Base-by-base conservation (phyloP, 2,329 filamentous ascomycete species). In the Penicillium janthinellum region DNA sequence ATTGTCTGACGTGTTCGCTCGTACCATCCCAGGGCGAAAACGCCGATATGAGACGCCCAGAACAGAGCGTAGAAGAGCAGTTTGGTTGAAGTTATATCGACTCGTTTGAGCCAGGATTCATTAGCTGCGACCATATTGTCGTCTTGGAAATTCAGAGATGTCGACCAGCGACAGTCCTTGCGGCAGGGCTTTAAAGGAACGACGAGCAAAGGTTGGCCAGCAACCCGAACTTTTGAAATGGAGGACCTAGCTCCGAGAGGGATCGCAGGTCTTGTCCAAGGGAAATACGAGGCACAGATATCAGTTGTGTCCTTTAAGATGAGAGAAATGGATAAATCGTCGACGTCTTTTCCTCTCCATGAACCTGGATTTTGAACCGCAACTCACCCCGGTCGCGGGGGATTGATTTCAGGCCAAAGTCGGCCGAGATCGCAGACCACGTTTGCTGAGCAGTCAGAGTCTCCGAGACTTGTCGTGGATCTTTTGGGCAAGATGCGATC, bases 21-120 rank as follows among this genome's bases (percentile, higher is more conserved):
- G 73, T 82, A 96, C 92, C 92, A 96, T 84, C 92, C 92, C 70
- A 87, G 85, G 44, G 84, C 89, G 74, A 96, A 96, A n/a, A 96
- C 75, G 25, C 82, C 88, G 76, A 87, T 87, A 72, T 96, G 92
- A 44, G 91, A 79, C 3, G 83, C 84, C 88, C 92, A 94, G 74
- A 96, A 96, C 53, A 95, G 75, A 65, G 91, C 69, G 75, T 96
- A 90, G 77, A 96, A 96, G 50, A 90, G 60, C 58, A 96, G 74
- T 76, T 96, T 96, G 55, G 83, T 81, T 15, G 84, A 77, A 56
- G 86, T 87, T 61, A 93, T 84, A 78, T 92, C 87, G 77, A 87
- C 72, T 54, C 69, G 71, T 68, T 57, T 44, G 25, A 62, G 54
- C 63, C 59, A 66, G 28, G 64, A 60, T 12, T 56, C 41, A 51